These are phyloP conservation scores for Russula lepida DNA, from an alignment of 768 basidiomycete species.

Conservation along the genomic window DNA sequence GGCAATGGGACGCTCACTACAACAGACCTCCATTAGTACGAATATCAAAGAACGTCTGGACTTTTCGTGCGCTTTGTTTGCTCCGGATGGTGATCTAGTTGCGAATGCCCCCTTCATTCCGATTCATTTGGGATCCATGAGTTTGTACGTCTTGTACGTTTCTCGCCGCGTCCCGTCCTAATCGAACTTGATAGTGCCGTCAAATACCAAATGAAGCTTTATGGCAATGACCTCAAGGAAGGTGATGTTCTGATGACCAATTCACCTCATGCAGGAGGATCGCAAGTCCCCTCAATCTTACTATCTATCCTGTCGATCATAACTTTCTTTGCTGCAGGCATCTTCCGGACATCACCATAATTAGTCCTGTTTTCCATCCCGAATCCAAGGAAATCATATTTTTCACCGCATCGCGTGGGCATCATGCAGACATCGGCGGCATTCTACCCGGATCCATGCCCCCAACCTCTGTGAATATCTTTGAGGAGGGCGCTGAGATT, in stretches of 20 bases:
- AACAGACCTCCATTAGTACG: slow-evolving; percentile 86
- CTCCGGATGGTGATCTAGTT: slow-evolving; percentile 88
- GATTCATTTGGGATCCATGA: slow-evolving; percentile 83
- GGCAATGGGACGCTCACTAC: slow-evolving; percentile 87
- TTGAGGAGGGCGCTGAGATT: slow-evolving; percentile 91
- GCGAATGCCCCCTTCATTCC: slow-evolving; percentile 92
- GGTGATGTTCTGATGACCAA: slow-evolving; percentile 95
- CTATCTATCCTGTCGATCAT: slow-evolving; percentile 12
- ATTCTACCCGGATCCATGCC: slow-evolving; percentile 95
- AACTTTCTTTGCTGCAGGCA: slow-evolving; percentile 36
- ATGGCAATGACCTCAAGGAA: slow-evolving; percentile 64
- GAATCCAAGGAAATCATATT: slow-evolving; percentile 67
- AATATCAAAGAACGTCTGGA: slow-evolving; percentile 96
- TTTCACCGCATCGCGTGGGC: slow-evolving; percentile 88
- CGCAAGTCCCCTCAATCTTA: slow-evolving; percentile 41
- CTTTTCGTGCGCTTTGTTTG: slow-evolving; percentile 91
- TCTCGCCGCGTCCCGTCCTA: background rate
- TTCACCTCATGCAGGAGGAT: slow-evolving; percentile 81
- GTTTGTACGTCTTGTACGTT: slow-evolving; percentile 51
- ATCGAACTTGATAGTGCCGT: slow-evolving; percentile 46
- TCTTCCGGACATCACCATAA: slow-evolving; percentile 85
- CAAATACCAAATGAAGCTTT: slow-evolving; percentile 78
- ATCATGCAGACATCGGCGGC: slow-evolving; percentile 91
- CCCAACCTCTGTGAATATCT: slow-evolving; percentile 82
- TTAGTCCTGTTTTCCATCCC: slow-evolving; percentile 81